Percentiles rank a stretch among this genome's conserved stretches.
phyloP scores from a whole-genome alignment of 345 rosid genomes.

The Geranium rotundifolium region DNA sequence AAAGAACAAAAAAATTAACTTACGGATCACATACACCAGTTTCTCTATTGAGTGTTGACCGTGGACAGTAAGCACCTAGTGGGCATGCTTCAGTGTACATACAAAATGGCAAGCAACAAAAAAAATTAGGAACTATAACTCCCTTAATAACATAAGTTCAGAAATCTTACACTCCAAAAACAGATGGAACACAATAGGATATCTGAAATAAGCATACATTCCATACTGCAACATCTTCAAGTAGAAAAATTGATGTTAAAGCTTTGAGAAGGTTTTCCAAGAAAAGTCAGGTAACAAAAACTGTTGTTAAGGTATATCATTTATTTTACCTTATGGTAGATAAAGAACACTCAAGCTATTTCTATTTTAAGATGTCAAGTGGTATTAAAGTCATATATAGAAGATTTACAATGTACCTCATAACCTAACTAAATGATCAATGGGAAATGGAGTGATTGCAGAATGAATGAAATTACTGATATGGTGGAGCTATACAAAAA shows the following conservation, averaged over 20 bases:
- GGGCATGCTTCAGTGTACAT: slow-evolving; percentile 70
- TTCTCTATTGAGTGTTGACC: slow-evolving; percentile 46
- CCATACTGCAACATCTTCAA: not conserved
- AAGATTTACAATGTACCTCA: no score
- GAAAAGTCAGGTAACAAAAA: not conserved
- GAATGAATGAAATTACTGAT: not conserved
- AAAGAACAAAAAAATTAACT: slow-evolving; percentile 24
- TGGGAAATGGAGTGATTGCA: not conserved
- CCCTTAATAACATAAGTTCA: not conserved
- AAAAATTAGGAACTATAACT: not conserved
- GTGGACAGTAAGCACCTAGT: slow-evolving; percentile 83
- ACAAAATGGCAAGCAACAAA: slow-evolving; percentile 2
- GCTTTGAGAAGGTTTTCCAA: not conserved
- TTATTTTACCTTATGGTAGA: no score
- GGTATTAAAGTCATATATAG: no score
- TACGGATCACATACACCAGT: slow-evolving; percentile 97
- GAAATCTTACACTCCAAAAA: not conserved
- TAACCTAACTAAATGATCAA: no score
- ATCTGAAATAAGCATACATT: slow-evolving; percentile 4
- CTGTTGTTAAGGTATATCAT: not conserved
- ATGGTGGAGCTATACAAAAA: not conserved
- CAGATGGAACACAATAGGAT: not conserved
- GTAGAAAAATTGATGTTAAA: slow-evolving; percentile 2
- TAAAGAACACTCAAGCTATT: no score
- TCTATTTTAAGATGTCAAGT: no score